Evolutionary conservation across 768 basidiomycete species (phyloP).

Genomic region (Tricholoma hemisulphureum): DNA sequence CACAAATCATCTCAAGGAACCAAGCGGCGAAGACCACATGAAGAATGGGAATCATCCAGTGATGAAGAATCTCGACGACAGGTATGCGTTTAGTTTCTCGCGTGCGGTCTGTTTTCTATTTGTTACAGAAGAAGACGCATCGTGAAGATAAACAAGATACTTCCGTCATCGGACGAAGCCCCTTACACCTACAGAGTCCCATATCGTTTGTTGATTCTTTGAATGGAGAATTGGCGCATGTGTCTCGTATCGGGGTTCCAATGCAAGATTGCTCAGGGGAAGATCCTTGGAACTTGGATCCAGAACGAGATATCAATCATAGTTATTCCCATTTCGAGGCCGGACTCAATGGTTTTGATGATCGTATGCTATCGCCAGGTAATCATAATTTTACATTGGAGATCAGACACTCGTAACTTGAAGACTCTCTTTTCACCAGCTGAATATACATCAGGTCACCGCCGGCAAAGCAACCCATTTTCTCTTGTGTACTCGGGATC

Average conservation of each 20-base stretch:
- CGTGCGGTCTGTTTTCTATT: not conserved
- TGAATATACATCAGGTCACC: not conserved
- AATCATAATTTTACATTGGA: not conserved
- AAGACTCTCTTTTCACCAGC: not conserved
- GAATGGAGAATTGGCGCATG: not conserved
- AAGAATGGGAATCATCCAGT: not conserved
- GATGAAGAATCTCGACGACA: slow-evolving; percentile 6
- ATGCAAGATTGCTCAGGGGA: not conserved
- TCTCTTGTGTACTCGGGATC: not conserved
- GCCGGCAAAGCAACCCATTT: not conserved
- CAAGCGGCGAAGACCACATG: not conserved
- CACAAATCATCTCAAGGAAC: not conserved
- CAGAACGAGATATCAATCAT: not conserved
- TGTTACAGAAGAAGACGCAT: not conserved
- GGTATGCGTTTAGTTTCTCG: not conserved
- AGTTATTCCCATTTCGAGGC: slow-evolving; percentile 7
- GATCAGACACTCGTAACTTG: not conserved
- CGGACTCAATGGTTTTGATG: not conserved
- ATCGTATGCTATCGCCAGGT: not conserved
- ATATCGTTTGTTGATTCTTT: not conserved
- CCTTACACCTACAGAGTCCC: not conserved
- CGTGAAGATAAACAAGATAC: not conserved
- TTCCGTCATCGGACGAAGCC: not conserved
- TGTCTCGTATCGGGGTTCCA: not conserved
- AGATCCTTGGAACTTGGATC: not conserved